Percentiles rank a stretch among this genome's conserved stretches.
These are phyloP conservation scores for Mesotaenium endlicherianum DNA, from an alignment of 139 green algal genomes.

Conservation along the genomic window DNA sequence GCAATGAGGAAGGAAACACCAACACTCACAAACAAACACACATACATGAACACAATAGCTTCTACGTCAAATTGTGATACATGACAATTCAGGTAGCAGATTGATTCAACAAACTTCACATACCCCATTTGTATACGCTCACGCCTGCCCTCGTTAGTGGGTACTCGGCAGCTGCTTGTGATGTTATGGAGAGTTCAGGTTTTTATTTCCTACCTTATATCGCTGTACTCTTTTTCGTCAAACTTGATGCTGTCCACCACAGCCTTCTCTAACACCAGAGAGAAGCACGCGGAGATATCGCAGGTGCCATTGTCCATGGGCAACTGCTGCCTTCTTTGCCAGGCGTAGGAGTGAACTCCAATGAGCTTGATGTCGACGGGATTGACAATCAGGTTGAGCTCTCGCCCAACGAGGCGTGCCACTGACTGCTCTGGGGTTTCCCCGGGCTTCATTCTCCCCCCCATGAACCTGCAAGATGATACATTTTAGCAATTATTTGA, in stretches of 20 bases:
- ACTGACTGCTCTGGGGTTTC: slow-evolving; percentile 29
- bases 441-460: slow-evolving; percentile 24
- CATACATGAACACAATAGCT: no score
- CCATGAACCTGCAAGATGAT: slow-evolving; percentile 32
- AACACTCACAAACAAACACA: not conserved
- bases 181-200: not conserved
- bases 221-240: slow-evolving; percentile 35
- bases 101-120: no score
- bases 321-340: not conserved
- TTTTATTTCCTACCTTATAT: not conserved
- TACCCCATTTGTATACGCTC: not conserved
- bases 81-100: no score
- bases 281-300: slow-evolving; percentile 26
- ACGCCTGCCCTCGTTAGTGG: not conserved
- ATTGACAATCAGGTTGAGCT: slow-evolving; percentile 1
- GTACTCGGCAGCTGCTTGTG: not conserved
- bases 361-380: not conserved
- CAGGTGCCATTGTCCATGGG: slow-evolving; percentile 33
- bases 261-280: not conserved
- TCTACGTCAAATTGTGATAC: no score
- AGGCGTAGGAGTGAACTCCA: slow-evolving; percentile 26
- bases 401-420: not conserved
- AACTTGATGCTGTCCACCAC: not conserved
- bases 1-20: no score
- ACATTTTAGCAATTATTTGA: no score